Conservation (phyloP, 768 basidiomycete genomes). For the Naganishia vaughanmartiniae region DNA sequence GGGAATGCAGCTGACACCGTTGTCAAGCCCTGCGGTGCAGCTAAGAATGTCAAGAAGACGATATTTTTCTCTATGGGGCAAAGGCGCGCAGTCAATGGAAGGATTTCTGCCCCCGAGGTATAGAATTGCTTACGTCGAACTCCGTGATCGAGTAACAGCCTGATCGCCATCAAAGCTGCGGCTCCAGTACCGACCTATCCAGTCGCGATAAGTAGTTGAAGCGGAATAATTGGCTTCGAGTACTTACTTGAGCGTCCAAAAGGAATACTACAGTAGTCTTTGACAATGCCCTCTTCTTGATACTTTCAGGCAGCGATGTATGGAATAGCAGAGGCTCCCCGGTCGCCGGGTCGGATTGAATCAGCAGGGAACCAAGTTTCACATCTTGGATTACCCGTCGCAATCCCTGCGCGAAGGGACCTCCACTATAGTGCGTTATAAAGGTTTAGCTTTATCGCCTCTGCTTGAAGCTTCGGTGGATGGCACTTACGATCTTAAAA, state of each 20-base stretch:
- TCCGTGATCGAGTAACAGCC: conserved; percentile 88
- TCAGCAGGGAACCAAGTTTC: conserved; percentile 79
- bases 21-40: conserved; percentile 75
- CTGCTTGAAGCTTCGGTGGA: neutral
- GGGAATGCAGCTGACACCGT: conserved; percentile 82
- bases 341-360: conserved; percentile 78
- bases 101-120: neutral
- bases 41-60: conserved; percentile 83
- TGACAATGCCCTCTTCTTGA: conserved; percentile 68
- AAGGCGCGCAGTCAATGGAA: neutral
- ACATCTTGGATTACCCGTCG: conserved; percentile 80
- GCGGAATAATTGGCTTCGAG: neutral
- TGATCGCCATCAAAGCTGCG: conserved; percentile 79
- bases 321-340: conserved; percentile 88
- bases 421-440: conserved; percentile 57
- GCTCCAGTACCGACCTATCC: conserved; percentile 88
- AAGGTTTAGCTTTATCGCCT: neutral
- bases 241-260: conserved; percentile 75
- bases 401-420: conserved; percentile 87
- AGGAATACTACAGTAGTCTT: conserved; percentile 76
- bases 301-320: conserved; percentile 68
- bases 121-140: conserved; percentile 64
- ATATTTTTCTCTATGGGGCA: conserved; percentile 55
- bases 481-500: conserved; percentile 77
- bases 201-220: neutral